phyloP scores from a whole-genome alignment of 345 rosid species.

The Salix udensis region DNA sequence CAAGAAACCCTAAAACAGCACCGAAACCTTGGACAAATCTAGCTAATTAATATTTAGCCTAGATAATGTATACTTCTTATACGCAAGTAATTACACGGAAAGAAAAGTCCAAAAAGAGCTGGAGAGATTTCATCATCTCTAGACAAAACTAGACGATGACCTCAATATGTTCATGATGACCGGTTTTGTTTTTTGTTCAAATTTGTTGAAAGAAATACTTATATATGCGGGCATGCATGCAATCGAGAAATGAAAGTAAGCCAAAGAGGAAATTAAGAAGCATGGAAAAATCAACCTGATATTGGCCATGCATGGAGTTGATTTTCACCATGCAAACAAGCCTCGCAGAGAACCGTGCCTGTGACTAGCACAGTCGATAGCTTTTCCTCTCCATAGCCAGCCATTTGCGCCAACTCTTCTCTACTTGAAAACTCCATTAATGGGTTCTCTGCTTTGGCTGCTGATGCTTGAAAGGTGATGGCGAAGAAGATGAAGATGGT shows the following conservation, averaged over 20 bases:
- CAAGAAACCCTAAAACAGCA: neutral
- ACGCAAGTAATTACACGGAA: neutral
- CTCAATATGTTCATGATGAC: neutral
- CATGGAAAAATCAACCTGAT: constrained; percentile 28
- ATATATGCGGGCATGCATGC: neutral
- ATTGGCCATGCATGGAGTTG: constrained; percentile 41
- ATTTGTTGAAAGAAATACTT: neutral
- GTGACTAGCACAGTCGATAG: constrained; percentile 53
- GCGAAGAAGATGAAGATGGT: neutral
- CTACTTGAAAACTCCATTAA: constrained; percentile 28
- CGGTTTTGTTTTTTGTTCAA: neutral
- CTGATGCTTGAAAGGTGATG: neutral
- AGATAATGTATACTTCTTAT: neutral
- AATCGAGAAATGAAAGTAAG: neutral
- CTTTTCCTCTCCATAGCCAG: constrained; percentile 69
- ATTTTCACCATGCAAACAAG: constrained; percentile 15
- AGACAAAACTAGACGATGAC: no score
- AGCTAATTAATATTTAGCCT: neutral
- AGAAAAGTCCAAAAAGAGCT: neutral
- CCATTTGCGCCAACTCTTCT: constrained; percentile 55
- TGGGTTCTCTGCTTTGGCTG: constrained; percentile 10
- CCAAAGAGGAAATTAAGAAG: neutral
- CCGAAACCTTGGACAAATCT: neutral
- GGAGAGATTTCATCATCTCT: neutral
- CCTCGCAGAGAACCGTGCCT: constrained; percentile 41